Percentiles rank a stretch among this genome's conserved stretches.
Conservation (phyloP, 257 asterid genomes). For the Scutellaria galericulata region DNA sequence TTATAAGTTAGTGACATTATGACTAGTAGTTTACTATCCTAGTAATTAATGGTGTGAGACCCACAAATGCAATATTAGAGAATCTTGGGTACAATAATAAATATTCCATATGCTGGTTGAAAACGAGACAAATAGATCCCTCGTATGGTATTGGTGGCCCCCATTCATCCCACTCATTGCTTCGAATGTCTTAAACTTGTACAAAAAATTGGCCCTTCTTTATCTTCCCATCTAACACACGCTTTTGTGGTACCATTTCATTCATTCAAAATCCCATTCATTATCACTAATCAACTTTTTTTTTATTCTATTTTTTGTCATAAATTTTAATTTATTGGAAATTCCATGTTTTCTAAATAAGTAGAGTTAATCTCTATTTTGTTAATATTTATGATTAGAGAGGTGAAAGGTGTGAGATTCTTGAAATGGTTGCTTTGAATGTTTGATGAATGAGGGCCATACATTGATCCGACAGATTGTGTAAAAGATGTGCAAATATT, state of each 20-base stretch:
- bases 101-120: conserved; percentile 81
- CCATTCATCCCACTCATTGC: conserved; percentile 44
- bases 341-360: no score
- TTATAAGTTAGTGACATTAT: background rate
- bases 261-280: conserved; percentile 19
- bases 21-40: background rate
- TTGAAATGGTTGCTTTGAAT: background rate
- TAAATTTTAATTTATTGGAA: no score
- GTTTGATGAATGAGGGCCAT: no score
- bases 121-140: conserved; percentile 64
- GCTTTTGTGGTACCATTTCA: conserved; percentile 44
- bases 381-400: no score
- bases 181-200: conserved; percentile 45
- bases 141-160: conserved; percentile 48
- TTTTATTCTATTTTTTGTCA: background rate
- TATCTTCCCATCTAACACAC: conserved; percentile 36
- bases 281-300: conserved; percentile 17
- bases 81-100: conserved; percentile 66
- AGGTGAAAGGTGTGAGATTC: background rate
- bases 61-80: conserved; percentile 46
- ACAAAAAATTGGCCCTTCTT: conserved; percentile 9
- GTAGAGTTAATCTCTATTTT: no score
- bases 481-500: conserved; percentile 22
- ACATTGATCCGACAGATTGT: conserved; percentile 25
- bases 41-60: conserved; percentile 33